These are phyloP conservation scores for Hippophae rhamnoides DNA, from an alignment of 306 rosid species.

Conservation along the genomic window DNA sequence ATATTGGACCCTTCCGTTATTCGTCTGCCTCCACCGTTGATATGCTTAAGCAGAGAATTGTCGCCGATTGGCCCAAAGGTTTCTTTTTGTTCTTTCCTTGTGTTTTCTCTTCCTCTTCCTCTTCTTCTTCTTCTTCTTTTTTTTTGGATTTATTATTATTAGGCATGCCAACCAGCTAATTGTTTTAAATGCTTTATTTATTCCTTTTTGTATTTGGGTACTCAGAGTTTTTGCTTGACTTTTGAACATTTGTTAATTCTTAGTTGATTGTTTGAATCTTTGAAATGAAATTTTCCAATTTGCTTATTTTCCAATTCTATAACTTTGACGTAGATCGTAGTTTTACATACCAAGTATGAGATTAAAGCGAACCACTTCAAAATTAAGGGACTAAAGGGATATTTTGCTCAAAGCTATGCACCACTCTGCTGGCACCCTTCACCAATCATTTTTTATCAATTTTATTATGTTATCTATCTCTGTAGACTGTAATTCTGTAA, in stretches of 20 bases:
- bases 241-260: constrained; percentile 1
- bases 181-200: not conserved
- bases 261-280: not conserved
- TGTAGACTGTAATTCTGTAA: not conserved
- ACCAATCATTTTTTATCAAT: not conserved
- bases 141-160: not conserved
- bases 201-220: not conserved
- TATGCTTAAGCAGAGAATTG: constrained; percentile 79
- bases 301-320: too few species aligned
- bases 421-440: too few species aligned
- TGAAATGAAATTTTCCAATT: not conserved
- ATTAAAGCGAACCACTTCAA: too few species aligned
- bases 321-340: too few species aligned
- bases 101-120: not conserved
- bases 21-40: constrained; percentile 76
- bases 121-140: not conserved
- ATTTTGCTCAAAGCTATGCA: not conserved
- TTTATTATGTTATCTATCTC: not conserved
- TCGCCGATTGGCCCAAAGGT: constrained; percentile 97
- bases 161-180: not conserved
- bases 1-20: constrained; percentile 78
- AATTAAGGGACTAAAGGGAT: not conserved
- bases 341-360: too few species aligned
- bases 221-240: not conserved
- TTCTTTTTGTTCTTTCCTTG: constrained; percentile 3